Conservation (phyloP, 2,329 filamentous ascomycete genomes). For the Fusarium proliferatum region DNA sequence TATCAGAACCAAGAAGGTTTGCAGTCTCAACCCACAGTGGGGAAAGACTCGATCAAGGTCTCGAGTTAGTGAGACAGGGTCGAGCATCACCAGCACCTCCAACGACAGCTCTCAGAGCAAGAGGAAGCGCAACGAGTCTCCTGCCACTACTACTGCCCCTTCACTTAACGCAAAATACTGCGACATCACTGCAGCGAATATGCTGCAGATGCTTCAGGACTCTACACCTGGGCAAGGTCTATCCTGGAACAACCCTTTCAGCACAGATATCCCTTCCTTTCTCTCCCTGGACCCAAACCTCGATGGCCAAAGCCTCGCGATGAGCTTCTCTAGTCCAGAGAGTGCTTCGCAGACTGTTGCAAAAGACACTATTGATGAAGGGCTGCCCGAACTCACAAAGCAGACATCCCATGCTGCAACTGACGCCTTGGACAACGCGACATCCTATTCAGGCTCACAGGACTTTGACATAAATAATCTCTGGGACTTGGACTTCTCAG, state of each 20-base stretch:
- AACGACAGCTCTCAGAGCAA: not conserved
- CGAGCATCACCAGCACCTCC: not conserved
- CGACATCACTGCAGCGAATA: not conserved
- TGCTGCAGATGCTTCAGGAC: not conserved
- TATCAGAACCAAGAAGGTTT: not conserved
- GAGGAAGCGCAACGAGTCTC: not conserved
- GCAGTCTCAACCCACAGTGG: not conserved
- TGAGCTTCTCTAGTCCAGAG: not conserved
- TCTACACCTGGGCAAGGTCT: accelerated
- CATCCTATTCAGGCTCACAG: not conserved
- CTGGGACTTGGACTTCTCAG: not conserved
- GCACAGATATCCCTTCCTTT: not conserved
- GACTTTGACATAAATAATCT: not conserved
- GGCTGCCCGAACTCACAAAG: not conserved
- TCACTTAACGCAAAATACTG: not conserved
- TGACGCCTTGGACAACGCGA: not conserved
- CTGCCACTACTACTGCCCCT: accelerated
- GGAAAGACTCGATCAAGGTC: not conserved
- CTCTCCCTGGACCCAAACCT: not conserved
- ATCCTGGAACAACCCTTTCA: not conserved
- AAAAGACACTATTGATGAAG: not conserved
- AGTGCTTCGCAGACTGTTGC: not conserved
- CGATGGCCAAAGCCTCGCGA: not conserved
- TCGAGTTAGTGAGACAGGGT: not conserved
- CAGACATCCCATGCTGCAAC: accelerated